phyloP scores from a whole-genome alignment of 441 rosid genomes.

The Heliophila coronopifolia region DNA sequence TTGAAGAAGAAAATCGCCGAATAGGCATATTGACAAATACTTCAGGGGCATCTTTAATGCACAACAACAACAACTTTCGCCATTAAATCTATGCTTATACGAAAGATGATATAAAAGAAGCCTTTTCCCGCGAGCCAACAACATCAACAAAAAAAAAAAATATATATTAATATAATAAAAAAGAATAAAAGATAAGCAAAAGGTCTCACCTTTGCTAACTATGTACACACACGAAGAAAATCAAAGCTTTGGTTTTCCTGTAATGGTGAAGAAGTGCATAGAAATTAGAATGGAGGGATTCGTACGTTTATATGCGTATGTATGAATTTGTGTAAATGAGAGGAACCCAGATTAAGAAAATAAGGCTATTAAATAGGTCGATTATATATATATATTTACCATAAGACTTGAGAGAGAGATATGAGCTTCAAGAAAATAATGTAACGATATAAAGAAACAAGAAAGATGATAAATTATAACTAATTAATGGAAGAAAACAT shows the following conservation, averaged over 20 bases:
- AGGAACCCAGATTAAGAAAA: constrained; percentile 52
- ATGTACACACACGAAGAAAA: constrained; percentile 34
- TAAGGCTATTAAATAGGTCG: constrained; percentile 30
- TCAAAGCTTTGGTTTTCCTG: constrained; percentile 28
- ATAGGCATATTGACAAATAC: constrained; percentile 20
- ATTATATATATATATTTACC: constrained; percentile 37
- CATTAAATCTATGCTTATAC: constrained; percentile 9
- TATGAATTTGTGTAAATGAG: constrained; percentile 19
- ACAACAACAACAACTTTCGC: constrained; percentile 22
- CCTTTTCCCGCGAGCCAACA: constrained; percentile 30
- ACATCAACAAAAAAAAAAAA: not conserved
- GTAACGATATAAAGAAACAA: constrained; percentile 8
- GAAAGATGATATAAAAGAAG: not conserved
- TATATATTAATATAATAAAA: not conserved
- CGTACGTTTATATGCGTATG: constrained; percentile 22
- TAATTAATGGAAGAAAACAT: constrained; percentile 8
- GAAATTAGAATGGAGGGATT: constrained; percentile 17
- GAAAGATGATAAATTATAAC: constrained; percentile 5
- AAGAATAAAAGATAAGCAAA: not conserved
- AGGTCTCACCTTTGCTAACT: constrained; percentile 35
- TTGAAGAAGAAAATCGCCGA: not conserved
- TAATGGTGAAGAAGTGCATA: constrained; percentile 29
- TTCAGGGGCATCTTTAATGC: constrained; percentile 17
- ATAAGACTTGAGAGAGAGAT: constrained; percentile 38
- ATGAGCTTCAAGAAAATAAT: constrained; percentile 23